Conservation (phyloP, 768 basidiomycete genomes). For the Amylocystis lapponica region DNA sequence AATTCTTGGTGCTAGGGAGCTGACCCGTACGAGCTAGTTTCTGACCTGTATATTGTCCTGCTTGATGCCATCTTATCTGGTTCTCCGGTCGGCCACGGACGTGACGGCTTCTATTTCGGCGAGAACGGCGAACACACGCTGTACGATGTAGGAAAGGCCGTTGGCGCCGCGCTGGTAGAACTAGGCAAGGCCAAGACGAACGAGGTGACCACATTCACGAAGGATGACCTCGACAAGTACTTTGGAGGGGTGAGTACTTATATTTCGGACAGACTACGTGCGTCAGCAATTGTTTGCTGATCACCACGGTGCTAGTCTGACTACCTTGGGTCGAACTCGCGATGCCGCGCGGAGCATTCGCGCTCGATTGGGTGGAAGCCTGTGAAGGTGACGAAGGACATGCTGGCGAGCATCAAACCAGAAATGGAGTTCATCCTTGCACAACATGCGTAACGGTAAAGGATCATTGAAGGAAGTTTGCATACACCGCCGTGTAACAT, state of each 20-base stretch:
- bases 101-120: constrained; percentile 29
- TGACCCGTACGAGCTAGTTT: constrained; percentile 25
- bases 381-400: constrained; percentile 40
- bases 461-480: no score
- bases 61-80: constrained; percentile 29
- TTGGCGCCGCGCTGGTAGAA: constrained; percentile 28
- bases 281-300: no score
- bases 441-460: no score
- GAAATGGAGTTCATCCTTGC: no score
- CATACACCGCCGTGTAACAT: no score
- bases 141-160: constrained; percentile 27
- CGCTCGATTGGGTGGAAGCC: constrained; percentile 49
- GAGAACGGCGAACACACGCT: constrained; percentile 24
- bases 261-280: no score
- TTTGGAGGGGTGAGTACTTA: constrained; percentile 4
- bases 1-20: neutral
- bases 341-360: constrained; percentile 25
- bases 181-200: constrained; percentile 21
- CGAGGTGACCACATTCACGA: constrained; percentile 37
- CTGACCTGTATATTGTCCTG: constrained; percentile 35
- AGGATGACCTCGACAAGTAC: constrained; percentile 35
- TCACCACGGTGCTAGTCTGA: no score
- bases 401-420: constrained; percentile 41
- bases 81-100: constrained; percentile 21
- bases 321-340: constrained; percentile 20